Base-by-base conservation (phyloP, 2,329 filamentous ascomycete species). In the Monosporascus ibericus region DNA sequence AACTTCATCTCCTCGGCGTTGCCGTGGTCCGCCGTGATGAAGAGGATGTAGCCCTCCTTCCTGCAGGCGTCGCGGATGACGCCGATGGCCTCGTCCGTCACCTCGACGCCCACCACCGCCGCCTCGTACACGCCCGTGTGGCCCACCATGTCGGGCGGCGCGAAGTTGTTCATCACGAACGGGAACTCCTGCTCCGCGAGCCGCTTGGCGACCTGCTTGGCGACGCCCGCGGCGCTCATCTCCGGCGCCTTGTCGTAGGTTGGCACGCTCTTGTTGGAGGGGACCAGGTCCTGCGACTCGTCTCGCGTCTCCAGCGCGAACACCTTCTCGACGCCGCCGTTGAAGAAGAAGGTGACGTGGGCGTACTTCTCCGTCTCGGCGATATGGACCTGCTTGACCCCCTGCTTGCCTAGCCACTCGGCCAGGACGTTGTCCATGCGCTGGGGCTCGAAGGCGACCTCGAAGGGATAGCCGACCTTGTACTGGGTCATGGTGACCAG, bases 121-220 rank as follows among this genome's bases (percentile, higher is more conserved):
- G 94, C 92, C 64, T 97, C 87, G 75, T 97, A 97, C 55, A 96
- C 91, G 68, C 94, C 94, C 11, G 94, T 99, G 78, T 99, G 94
- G 62, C 94, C 94, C 60, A 99, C 94, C 94, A 99, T 99, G 76
- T 99, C 94, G 18, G 94, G 94, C 42, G 94, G 94, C 42, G 94
- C 94, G 74, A 99, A 97, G 84, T 99, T 99, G 85, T 97, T 96
- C 94, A 99, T 99, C 72, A 99, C 80, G 68, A 99, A 97, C 68
- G 94, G 91, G 75, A 92, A 96, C 68, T 88, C 85, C 67, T 87
- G 84, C 72, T 95, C 90, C 25, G 72, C 82, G 60, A 99, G 86
- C 54, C 92, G 86, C 79, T 96, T 94, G 71, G 78, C 83, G 54
- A 96, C 87, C 77, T 95, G 92, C 66, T 95, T 81, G 48, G 90